Percentiles rank a stretch among this genome's conserved stretches.
Evolutionary conservation across 495 filamentous ascomycete species (phyloP).

Genomic region (Penicillium lagena): DNA sequence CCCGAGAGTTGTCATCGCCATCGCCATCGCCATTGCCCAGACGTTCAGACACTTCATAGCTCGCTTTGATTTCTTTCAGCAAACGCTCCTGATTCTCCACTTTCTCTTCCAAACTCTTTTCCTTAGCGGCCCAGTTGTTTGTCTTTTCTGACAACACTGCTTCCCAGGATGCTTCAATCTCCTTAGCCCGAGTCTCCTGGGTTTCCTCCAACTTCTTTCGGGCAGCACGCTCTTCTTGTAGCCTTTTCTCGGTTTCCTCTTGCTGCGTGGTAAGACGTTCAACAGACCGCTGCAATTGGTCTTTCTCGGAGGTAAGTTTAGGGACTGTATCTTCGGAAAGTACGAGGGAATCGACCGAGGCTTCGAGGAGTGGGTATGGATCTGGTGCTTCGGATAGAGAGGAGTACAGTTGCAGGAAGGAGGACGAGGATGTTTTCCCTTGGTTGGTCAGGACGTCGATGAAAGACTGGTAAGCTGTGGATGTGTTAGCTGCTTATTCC

Average conservation of each 20-base stretch:
- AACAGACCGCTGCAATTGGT: constrained; percentile 75
- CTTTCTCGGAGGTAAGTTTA: constrained; percentile 78
- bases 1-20: constrained; percentile 45
- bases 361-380: constrained; percentile 93
- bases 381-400: constrained; percentile 92
- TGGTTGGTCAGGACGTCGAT: constrained; percentile 95
- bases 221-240: constrained; percentile 66
- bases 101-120: constrained; percentile 87
- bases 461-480: constrained; percentile 80
- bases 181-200: constrained; percentile 71
- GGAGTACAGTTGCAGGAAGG: constrained; percentile 88
- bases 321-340: constrained; percentile 86
- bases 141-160: constrained; percentile 91
- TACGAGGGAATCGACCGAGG: constrained; percentile 88
- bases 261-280: constrained; percentile 82
- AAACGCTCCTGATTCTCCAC: constrained; percentile 89
- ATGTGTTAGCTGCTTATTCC: not conserved
- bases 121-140: constrained; percentile 94
- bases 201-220: constrained; percentile 69
- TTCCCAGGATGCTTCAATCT: constrained; percentile 84
- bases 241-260: constrained; percentile 71
- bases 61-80: constrained; percentile 91
- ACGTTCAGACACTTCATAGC: constrained; percentile 91
- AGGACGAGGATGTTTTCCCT: constrained; percentile 82
- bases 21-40: constrained; percentile 67